Base-by-base conservation (phyloP, 176 grass and related monocot genomes). In the Rhynchospora tenuis region DNA sequence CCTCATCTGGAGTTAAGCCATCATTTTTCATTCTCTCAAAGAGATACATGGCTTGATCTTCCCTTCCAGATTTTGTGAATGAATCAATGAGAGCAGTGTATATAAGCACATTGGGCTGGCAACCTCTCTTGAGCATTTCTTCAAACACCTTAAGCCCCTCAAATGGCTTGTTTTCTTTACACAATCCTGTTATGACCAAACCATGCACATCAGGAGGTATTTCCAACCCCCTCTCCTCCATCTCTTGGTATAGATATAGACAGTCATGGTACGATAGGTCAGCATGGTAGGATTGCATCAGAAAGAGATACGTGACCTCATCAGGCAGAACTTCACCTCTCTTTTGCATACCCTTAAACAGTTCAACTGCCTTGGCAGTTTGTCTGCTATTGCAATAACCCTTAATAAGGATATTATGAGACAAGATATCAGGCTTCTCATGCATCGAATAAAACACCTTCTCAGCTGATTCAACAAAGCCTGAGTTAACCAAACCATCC, bases 381-480 rank as follows among this genome's bases (percentile, higher is more conserved):
- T 88, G 92, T 69, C 90, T 82, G 1, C 73, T 83, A 0, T 90
- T 84, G 86, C 81, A 89, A 83, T 95, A 98, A 9, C 90, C 95
- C 79, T 98, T 95, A 82, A 95, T 91, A 71, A 98, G 87, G 14
- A 86, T 98, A 59, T 98, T 98, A 70, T 90, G 87, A 15, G 92
- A 91, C 22, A 98, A 86, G 8, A 90, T 83, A 72, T 95, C 91
- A 0, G 91, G 95, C 1, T 80, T 64, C 52, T 22, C 81, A 65
- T 85, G 83, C 95, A 98, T 95, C 57, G 88, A 91, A 71, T 90
- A 84, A 81, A 98, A 98, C 86, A 98, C 89, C 46, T 85, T 95
- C 87, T 91, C 58, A 64, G 92, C 95, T 0, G 95, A 95, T 64
- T 93, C 90, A 6, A 95, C 82, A 14, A 90, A 92, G 61, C 82